Conservation (phyloP, 1,284 basidiomycete species). For the Crucibulum cyathiforme region DNA sequence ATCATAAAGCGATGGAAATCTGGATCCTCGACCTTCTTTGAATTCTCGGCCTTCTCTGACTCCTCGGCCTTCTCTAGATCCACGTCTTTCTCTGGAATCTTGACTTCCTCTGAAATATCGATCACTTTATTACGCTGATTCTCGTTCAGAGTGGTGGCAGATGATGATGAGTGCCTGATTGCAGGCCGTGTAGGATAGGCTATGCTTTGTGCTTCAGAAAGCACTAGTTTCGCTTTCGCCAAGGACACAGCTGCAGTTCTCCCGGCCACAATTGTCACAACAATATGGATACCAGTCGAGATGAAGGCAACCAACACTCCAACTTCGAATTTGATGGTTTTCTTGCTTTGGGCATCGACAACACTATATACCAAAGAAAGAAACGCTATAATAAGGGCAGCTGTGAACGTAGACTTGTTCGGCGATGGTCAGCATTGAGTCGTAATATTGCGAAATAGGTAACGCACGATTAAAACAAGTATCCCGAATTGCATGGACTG, state of each 20-base stretch:
- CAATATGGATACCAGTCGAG: background rate
- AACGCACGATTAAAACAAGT: conserved; percentile 27
- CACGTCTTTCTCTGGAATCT: background rate
- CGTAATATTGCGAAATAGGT: background rate
- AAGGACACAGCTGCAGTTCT: background rate
- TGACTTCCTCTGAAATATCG: background rate
- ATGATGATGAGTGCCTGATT: too few species aligned
- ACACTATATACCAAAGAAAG: conserved; percentile 24
- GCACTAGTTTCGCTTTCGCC: background rate
- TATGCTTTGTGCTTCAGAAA: too few species aligned
- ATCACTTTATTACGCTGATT: background rate
- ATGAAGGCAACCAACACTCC: background rate
- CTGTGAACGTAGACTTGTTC: conserved; percentile 31
- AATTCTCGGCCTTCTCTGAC: too few species aligned
- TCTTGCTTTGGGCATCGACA: conserved; percentile 5
- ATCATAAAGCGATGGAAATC: background rate
- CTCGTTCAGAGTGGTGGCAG: background rate
- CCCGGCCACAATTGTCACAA: background rate
- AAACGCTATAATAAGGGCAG: conserved; percentile 28
- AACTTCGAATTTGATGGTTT: background rate
- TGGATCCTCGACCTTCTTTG: background rate
- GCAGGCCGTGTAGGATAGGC: too few species aligned
- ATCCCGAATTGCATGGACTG: conserved; percentile 19
- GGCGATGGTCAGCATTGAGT: background rate
- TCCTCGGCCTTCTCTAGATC: too few species aligned